Percentiles rank a stretch among this genome's conserved stretches.
Conservation (phyloP, 2,329 filamentous ascomycete genomes). For the Fusarium coicis region DNA sequence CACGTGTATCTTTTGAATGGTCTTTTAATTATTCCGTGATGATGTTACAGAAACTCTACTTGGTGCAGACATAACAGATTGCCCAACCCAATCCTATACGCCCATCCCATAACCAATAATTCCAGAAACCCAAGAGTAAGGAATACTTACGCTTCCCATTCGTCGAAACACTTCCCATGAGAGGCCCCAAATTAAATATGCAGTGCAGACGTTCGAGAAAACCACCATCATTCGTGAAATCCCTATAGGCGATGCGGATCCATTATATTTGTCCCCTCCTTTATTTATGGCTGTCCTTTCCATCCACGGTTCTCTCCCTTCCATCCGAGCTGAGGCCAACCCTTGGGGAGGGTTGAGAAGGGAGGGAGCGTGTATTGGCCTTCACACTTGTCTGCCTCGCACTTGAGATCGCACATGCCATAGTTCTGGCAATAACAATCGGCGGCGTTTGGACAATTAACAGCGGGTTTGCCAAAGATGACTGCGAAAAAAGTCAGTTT, state of each 20-base stretch:
- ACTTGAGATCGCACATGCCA: conserved; percentile 64
- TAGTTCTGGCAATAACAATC: conserved; percentile 76
- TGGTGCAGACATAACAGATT: conserved; percentile 34
- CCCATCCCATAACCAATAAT: conserved; percentile 32
- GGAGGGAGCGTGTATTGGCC: conserved; percentile 69
- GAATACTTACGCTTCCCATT: not conserved
- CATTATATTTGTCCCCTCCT: not conserved
- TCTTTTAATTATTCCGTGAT: conserved; percentile 14
- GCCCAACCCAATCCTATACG: conserved; percentile 37
- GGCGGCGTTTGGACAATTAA: conserved; percentile 69
- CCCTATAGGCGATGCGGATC: not conserved
- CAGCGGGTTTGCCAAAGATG: conserved; percentile 66
- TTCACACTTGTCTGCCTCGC: conserved; percentile 60
- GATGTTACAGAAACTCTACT: conserved; percentile 34
- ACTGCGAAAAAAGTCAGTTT: conserved; percentile 53
- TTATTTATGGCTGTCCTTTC: conserved; percentile 38
- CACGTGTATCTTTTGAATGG: not conserved
- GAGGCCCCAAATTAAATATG: conserved; percentile 3
- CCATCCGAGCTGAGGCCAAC: conserved; percentile 63
- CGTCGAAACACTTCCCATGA: conserved; percentile 1
- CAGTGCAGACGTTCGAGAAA: conserved; percentile 5
- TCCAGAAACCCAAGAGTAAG: conserved; percentile 25
- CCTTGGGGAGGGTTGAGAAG: conserved; percentile 66
- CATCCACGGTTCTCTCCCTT: conserved; percentile 43
- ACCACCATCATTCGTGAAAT: conserved; percentile 22